Evolutionary conservation across 495 filamentous ascomycete species (phyloP).

Genomic region (Penicillium ochrochloron): DNA sequence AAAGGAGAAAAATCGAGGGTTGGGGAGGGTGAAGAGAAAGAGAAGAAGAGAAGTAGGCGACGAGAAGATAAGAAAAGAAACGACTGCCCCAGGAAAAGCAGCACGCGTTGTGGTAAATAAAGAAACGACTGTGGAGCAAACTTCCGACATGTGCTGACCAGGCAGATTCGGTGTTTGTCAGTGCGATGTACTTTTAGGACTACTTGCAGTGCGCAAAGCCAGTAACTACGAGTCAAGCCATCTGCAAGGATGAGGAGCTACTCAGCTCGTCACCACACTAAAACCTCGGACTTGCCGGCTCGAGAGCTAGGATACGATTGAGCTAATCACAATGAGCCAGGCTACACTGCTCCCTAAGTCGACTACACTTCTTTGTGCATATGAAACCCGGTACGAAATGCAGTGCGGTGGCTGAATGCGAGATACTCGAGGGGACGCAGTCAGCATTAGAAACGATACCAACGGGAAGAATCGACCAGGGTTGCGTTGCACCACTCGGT

Average conservation of each 20-base stretch:
- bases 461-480: conserved; percentile 10
- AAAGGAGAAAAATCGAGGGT: not conserved
- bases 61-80: not conserved
- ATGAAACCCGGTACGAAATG: not conserved
- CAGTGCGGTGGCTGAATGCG: not conserved
- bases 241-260: conserved; percentile 2
- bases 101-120: not conserved
- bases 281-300: not conserved
- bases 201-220: not conserved
- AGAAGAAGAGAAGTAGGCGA: not conserved
- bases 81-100: not conserved
- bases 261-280: not conserved
- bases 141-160: not conserved
- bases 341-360: not conserved
- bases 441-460: conserved; percentile 18
- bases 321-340: not conserved
- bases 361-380: not conserved
- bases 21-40: not conserved
- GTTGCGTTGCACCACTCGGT: conserved; percentile 3
- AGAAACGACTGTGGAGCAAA: not conserved
- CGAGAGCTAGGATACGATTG: not conserved
- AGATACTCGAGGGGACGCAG: conserved; percentile 13
- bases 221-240: conserved; percentile 1
- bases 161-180: not conserved
- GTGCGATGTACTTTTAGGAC: not conserved